Percentiles rank a stretch among this genome's conserved stretches.
phyloP scores from a whole-genome alignment of 2,329 filamentous ascomycete genomes.

The Clonostachys rhizophaga region DNA sequence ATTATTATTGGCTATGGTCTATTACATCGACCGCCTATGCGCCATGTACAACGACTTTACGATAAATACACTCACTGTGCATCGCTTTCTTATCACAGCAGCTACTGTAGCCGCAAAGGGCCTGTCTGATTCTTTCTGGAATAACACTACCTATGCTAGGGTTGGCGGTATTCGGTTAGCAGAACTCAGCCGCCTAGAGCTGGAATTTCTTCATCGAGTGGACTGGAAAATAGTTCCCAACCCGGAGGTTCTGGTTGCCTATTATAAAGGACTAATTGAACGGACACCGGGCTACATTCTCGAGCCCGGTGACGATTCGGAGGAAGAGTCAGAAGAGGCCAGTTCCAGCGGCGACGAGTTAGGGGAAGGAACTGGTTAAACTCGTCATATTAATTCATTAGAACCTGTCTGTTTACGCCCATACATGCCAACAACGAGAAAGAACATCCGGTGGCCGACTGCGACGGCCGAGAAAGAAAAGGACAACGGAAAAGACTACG shows the following conservation, averaged over 20 bases:
- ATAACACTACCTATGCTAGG: conserved; percentile 91
- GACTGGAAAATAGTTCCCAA: conserved; percentile 98
- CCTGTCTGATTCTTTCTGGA: conserved; percentile 96
- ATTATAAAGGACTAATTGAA: conserved; percentile 83
- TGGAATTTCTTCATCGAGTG: conserved; percentile 88
- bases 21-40: conserved; percentile 95
- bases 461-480: too few relatives aligned
- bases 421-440: too few relatives aligned
- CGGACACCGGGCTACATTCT: conserved; percentile 52
- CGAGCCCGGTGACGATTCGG: conserved; percentile 26
- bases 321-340: conserved; percentile 21
- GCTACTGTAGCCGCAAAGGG: conserved; percentile 96
- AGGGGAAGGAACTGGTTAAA: conserved; percentile 1
- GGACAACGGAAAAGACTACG: too few relatives aligned
- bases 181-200: conserved; percentile 84
- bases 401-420: too few relatives aligned
- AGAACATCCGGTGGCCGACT: too few relatives aligned
- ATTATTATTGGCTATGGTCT: conserved; percentile 96
- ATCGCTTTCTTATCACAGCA: conserved; percentile 93
- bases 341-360: conserved; percentile 10
- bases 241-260: conserved; percentile 87
- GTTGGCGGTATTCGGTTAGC: conserved; percentile 89
- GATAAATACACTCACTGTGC: conserved; percentile 92
- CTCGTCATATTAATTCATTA: too few relatives aligned
- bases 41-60: conserved; percentile 91